Evolutionary conservation across 2,329 filamentous ascomycete genomes (phyloP), one percentile per base, ranked within the genome.

Genomic region (Fusarium austroafricanum): DNA sequence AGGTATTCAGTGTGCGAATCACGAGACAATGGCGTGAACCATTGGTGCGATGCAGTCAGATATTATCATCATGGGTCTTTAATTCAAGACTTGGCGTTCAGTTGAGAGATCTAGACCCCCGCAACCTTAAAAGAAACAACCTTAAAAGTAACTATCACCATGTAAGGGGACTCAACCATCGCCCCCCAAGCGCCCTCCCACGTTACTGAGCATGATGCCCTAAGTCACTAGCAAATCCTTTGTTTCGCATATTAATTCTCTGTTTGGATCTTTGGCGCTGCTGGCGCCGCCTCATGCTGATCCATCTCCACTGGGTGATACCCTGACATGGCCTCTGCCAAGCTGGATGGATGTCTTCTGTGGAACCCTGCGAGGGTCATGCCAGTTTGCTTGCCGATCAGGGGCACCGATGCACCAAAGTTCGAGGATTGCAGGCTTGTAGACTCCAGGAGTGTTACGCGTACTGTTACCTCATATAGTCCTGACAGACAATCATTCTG

Each of bases 391-490:
- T 38, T 40, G 61, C 26, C 31, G 61, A 64, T 64, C 61, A 64
- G 61, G 61, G 58, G 58, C 21, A 23, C 6, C 31, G 7, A n/a
- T n/a, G 33, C 15, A 9, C 33, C 33, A 35, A 35, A 35, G 10
- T 42, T 39, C 64, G 60, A 43, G 40, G 38, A 10, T 46, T 55
- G 31, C n/a, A 47, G 43, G 56, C 56, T 49, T 62, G 57, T 62
- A 59, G 50, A 55, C 20, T 51, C 31, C 23, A 23, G 11, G 15
- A 45, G 58, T 53, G 35, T 64, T 64, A 64, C 61, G 61, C 53
- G 61, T 64, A 65, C 60, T 10, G 52, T 65, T 63, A 62, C 60
- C 58, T 62, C 60, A 63, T 57, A 63, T 57, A 57, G 31, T 37
- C 51, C 42, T 35, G 42, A 54, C 47, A 28, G 59, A 62, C 46